phyloP scores from a whole-genome alignment of 495 filamentous ascomycete species.

The Tetracladium setigerum region DNA sequence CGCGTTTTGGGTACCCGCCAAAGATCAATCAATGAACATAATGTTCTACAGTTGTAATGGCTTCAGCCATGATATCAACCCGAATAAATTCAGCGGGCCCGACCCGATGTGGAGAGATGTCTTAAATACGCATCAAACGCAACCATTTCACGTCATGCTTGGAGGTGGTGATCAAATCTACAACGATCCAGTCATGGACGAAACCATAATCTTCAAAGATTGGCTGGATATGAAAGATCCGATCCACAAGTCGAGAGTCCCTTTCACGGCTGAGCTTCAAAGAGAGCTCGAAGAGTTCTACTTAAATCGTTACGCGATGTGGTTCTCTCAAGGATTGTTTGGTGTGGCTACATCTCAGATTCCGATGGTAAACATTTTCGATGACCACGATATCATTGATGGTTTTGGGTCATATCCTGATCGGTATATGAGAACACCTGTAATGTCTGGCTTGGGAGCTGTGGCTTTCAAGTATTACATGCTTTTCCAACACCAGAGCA shows the following conservation, averaged over 20 bases:
- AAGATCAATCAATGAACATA: constrained; percentile 87
- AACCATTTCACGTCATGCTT: constrained; percentile 97
- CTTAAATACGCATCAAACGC: constrained; percentile 83
- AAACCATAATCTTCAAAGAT: constrained; percentile 66
- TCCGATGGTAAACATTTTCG: constrained; percentile 96
- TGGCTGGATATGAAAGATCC: constrained; percentile 81
- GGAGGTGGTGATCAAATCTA: constrained; percentile 97
- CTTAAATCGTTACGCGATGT: constrained; percentile 73
- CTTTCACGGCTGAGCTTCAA: constrained; percentile 70
- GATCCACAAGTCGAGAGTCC: constrained; percentile 63
- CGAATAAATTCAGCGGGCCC: constrained; percentile 75
- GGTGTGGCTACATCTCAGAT: constrained; percentile 89
- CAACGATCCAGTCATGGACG: constrained; percentile 72
- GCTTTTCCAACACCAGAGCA: constrained; percentile 93
- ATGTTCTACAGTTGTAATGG: constrained; percentile 99
- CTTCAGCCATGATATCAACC: constrained; percentile 73
- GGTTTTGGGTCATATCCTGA: constrained; percentile 91
- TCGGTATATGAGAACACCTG: constrained; percentile 83
- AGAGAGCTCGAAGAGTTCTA: constrained; percentile 83
- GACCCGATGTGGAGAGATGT: constrained; percentile 97
- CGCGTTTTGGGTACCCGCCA: constrained; percentile 90
- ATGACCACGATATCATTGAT: constrained; percentile 98
- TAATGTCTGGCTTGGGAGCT: constrained; percentile 82
- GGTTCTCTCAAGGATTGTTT: constrained; percentile 95
- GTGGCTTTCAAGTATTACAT: constrained; percentile 98